Evolutionary conservation across 768 basidiomycete species (phyloP).

Genomic region (Calocybe indica): DNA sequence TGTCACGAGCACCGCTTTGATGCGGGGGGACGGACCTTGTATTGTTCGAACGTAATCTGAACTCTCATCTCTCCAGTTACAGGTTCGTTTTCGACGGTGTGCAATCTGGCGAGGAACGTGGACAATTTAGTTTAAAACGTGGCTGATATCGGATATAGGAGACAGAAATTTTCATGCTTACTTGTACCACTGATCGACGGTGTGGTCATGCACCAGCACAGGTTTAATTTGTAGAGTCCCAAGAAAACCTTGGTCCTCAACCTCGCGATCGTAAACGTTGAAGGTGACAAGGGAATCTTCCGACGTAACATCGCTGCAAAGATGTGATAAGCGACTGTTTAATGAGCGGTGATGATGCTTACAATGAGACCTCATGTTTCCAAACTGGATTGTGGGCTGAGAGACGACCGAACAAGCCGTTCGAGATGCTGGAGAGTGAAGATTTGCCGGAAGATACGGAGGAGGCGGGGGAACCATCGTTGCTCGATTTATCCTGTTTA

Average conservation of each 20-base stretch:
- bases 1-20: not conserved
- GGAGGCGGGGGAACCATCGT: conserved; percentile 35
- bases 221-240: conserved; percentile 92
- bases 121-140: conserved; percentile 9
- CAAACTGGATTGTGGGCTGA: conserved; percentile 90
- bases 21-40: conserved; percentile 54
- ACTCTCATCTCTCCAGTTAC: conserved; percentile 93
- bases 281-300: conserved; percentile 78
- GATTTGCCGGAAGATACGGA: conserved; percentile 32
- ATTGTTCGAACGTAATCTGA: conserved; percentile 90
- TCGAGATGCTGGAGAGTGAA: conserved; percentile 21
- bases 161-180: conserved; percentile 32
- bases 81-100: conserved; percentile 69
- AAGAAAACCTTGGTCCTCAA: conserved; percentile 80
- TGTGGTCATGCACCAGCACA: conserved; percentile 84
- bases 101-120: conserved; percentile 41
- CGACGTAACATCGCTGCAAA: conserved; percentile 85
- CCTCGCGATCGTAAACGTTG: conserved; percentile 87
- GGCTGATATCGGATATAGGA: conserved; percentile 9
- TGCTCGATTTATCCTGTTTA: conserved; percentile 32
- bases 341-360: conserved; percentile 27
- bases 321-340: conserved; percentile 8
- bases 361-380: conserved; percentile 99
- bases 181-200: conserved; percentile 97
- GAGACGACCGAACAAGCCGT: conserved; percentile 54